These are phyloP conservation scores for Monosporozyma unispora DNA, from an alignment of 805 yeast genomes.

Conservation along the genomic window DNA sequence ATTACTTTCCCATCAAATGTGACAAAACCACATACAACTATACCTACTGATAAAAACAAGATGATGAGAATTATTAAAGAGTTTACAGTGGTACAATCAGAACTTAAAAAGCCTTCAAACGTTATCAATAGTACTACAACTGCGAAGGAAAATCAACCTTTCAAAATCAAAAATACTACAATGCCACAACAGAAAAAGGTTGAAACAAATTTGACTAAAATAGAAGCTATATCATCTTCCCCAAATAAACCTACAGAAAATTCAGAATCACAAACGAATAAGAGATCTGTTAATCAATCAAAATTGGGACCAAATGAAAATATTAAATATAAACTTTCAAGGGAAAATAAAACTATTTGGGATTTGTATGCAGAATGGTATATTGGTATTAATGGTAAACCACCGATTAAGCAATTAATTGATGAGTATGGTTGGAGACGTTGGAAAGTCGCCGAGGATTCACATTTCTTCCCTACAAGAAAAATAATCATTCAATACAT, in stretches of 20 bases:
- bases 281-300: background rate
- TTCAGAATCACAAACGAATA: background rate
- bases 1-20: background rate
- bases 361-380: slow-evolving; percentile 33
- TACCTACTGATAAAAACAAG: background rate
- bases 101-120: background rate
- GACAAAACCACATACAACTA: background rate
- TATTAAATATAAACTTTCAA: slow-evolving; percentile 30
- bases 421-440: slow-evolving; percentile 31
- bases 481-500: slow-evolving; percentile 32
- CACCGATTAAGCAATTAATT: slow-evolving; percentile 26
- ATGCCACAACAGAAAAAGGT: background rate
- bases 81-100: background rate
- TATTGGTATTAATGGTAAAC: slow-evolving; percentile 28
- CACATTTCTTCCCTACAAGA: slow-evolving; percentile 33
- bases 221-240: background rate
- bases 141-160: background rate
- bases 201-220: background rate
- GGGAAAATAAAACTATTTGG: slow-evolving; percentile 33
- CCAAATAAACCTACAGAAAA: background rate
- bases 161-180: background rate
- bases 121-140: background rate
- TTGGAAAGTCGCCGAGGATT: slow-evolving; percentile 33
- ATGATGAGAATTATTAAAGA: background rate
- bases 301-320: slow-evolving; percentile 19